Conservation (phyloP, 495 filamentous ascomycete genomes). For the Aspergillus biplanus region DNA sequence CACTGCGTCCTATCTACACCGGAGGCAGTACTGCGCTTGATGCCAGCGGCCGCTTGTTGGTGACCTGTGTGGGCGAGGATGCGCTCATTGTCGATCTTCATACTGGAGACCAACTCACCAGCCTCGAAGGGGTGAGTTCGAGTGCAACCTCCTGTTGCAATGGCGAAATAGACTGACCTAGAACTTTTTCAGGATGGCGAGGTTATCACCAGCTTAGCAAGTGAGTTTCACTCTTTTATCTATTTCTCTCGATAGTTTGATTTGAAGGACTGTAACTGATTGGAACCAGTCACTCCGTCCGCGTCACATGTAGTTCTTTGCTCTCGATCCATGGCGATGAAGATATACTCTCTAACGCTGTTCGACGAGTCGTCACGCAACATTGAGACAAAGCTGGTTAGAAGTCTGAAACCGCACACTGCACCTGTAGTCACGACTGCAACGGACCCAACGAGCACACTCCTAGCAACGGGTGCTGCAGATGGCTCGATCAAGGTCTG, state of each 20-base stretch:
- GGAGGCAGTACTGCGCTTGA: conserved; percentile 87
- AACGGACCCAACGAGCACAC: conserved; percentile 82
- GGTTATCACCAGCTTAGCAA: conserved; percentile 79
- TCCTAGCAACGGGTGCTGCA: conserved; percentile 88
- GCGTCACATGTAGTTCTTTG: conserved; percentile 86
- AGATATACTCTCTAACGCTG: conserved; percentile 74
- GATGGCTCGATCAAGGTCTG: conserved; percentile 95
- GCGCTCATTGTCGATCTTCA: conserved; percentile 82
- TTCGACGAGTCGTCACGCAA: conserved; percentile 53
- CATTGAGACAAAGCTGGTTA: conserved; percentile 68
- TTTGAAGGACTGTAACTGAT: conserved; percentile 27
- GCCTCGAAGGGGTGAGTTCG: conserved; percentile 81
- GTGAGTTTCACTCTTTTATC: conserved; percentile 48
- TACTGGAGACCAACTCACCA: conserved; percentile 79
- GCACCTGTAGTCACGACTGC: conserved; percentile 84
- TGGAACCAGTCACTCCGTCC: conserved; percentile 73
- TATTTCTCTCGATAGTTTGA: conserved; percentile 1
- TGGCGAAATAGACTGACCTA: conserved; percentile 26
- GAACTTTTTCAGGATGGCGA: conserved; percentile 76
- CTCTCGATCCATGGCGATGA: conserved; percentile 92
- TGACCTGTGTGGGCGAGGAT: conserved; percentile 86
- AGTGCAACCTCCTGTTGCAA: neutral
- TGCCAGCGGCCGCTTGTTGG: conserved; percentile 78
- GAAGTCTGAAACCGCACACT: conserved; percentile 86
- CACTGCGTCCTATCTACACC: conserved; percentile 91